phyloP scores from a whole-genome alignment of 2,329 filamentous ascomycete species.

The Ophiocordyceps camponoti-floridani region DNA sequence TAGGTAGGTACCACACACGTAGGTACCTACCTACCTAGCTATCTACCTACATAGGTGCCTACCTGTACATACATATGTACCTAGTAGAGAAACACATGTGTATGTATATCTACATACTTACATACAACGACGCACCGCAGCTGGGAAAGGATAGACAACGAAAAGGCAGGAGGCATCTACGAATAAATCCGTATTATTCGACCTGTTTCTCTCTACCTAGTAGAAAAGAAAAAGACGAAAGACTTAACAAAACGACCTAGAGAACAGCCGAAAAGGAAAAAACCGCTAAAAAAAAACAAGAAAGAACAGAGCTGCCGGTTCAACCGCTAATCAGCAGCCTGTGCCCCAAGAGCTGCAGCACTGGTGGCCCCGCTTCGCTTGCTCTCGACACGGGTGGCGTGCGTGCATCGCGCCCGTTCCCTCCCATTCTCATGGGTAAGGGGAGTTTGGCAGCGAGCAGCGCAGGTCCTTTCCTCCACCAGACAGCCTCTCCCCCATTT shows the following conservation, averaged over 20 bases:
- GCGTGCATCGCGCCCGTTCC: constrained; percentile 15
- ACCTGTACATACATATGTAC: background rate
- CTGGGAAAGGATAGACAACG: background rate
- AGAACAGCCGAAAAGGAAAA: background rate
- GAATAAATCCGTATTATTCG: background rate
- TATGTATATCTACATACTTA: background rate
- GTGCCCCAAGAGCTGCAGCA: constrained; percentile 2
- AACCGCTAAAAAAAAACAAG: background rate
- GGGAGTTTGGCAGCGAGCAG: constrained; percentile 20
- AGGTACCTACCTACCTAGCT: no score
- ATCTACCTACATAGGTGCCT: background rate
- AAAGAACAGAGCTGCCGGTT: constrained; percentile 1
- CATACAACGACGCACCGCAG: background rate
- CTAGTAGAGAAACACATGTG: no score
- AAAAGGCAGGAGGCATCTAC: background rate
- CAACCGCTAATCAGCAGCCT: constrained; percentile 2
- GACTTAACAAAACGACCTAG: background rate
- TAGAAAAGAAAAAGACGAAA: background rate
- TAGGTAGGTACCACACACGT: no score
- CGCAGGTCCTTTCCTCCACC: constrained; percentile 21
- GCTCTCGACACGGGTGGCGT: constrained; percentile 9
- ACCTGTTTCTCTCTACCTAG: background rate
- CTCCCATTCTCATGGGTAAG: constrained; percentile 23
- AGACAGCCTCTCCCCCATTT: constrained; percentile 18
- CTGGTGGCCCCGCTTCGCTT: constrained; percentile 10